Percentiles rank a stretch among this genome's conserved stretches.
Evolutionary conservation across 257 asterid genomes (phyloP).

Genomic region (Penstemon barbatus): DNA sequence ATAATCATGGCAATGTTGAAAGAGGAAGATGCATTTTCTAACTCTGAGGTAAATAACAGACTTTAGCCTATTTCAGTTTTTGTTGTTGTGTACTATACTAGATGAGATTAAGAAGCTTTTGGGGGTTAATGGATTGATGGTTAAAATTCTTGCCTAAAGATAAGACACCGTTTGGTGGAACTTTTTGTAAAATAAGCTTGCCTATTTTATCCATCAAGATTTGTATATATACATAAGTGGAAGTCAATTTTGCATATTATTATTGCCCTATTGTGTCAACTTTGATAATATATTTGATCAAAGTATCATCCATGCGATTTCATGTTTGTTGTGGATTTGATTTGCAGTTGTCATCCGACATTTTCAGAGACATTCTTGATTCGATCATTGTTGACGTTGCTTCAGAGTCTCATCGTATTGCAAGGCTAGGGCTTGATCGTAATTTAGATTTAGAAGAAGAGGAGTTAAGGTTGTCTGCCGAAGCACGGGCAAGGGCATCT

Average conservation of each 20-base stretch:
- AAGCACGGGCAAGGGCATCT: constrained; percentile 74
- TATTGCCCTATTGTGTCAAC: not conserved
- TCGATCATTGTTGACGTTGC: constrained; percentile 83
- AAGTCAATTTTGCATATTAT: too few species aligned
- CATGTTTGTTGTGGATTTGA: constrained; percentile 10
- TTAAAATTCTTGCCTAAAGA: not conserved
- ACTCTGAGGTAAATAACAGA: constrained; percentile 46
- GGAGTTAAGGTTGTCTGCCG: constrained; percentile 71
- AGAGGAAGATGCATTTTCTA: constrained; percentile 43
- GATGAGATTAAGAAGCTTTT: not conserved
- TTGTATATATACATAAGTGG: not conserved
- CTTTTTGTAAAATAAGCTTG: too few species aligned
- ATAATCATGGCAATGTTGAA: constrained; percentile 47
- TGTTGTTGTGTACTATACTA: constrained; percentile 2
- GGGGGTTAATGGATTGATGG: not conserved
- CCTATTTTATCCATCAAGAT: too few species aligned
- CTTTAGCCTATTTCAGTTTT: not conserved
- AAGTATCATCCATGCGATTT: too few species aligned
- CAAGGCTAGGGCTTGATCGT: constrained; percentile 79
- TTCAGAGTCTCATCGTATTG: constrained; percentile 89
- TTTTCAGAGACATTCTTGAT: constrained; percentile 71
- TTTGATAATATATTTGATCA: not conserved
- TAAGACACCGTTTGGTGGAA: too few species aligned
- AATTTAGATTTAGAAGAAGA: constrained; percentile 81
- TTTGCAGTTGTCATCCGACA: constrained; percentile 59